Base-by-base conservation (phyloP, 495 filamentous ascomycete genomes). In the Daldinia vernicosa region DNA sequence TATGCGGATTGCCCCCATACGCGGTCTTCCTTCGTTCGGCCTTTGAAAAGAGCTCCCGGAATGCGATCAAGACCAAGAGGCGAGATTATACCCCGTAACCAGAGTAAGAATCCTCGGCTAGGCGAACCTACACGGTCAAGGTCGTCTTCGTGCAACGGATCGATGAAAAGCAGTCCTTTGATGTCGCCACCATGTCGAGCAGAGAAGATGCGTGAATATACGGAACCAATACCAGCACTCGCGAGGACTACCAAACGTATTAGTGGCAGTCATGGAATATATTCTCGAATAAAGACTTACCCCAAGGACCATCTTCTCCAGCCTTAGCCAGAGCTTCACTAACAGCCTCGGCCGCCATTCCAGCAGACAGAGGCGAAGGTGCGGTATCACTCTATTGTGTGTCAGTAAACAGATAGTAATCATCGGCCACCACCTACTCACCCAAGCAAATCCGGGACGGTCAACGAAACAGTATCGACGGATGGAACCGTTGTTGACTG, bases 401-500 rank as follows among this genome's bases (percentile, higher is more conserved):
- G 61, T 69, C 51, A 54, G 69, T 35, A 47, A 8, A 7, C 22
- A 45, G 0, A 43, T 11, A 33, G 0, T 3, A 54, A 24, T 32
- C 17, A 55, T 50, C 6, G 15, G 17, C 60, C 8, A 53, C 15
- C 6, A 11, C n/a, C 3, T 19, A 70, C 79, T 74, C 74, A 82
- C 95, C 89, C 91, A 97, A 37, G 85, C 93, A 56, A 94, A 82
- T 1, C 95, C 95, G 1, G 95, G 95, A 22, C 95, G 91, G 74
- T 99, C 95, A 81, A 92, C 96, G 79, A 97, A 98, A 82, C 95
- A 99, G 80, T 95, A 99, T 51, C 94, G 89, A 54, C 80, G 76
- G 66, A 99, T 95, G 28, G 88, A 89, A 27, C 92, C 91, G 62
- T 93, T 92, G 35, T 83, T 80, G 65, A 91, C 85, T 0, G 90